Conservation (phyloP, 805 yeast genomes). For the Starmerella stellata region DNA sequence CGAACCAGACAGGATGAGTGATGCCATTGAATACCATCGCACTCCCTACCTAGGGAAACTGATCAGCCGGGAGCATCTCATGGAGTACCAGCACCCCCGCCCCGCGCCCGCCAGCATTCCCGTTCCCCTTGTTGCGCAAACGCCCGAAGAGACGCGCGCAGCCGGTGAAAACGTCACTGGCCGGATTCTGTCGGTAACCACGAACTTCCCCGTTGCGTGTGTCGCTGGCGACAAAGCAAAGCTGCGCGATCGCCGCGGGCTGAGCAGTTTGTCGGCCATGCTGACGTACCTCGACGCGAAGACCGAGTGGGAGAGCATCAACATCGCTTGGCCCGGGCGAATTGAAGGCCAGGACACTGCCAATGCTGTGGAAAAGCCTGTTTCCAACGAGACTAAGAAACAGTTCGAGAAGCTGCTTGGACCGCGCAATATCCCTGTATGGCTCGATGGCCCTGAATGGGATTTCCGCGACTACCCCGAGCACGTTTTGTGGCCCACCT, state of each 20-base stretch:
- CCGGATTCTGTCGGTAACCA: constrained; percentile 47
- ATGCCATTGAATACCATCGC: constrained; percentile 13
- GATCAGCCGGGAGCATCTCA: constrained; percentile 14
- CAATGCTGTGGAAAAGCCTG: constrained; percentile 14
- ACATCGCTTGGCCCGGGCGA: constrained; percentile 95
- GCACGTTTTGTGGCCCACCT: constrained; percentile 78
- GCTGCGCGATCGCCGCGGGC: constrained; percentile 44
- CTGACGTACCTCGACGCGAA: constrained; percentile 34
- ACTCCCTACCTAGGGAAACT: constrained; percentile 17
- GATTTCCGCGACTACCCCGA: constrained; percentile 87
- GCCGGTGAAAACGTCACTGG: constrained; percentile 35
- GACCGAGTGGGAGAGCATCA: constrained; percentile 70
- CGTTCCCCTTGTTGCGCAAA: constrained; percentile 9
- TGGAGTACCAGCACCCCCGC: constrained; percentile 6
- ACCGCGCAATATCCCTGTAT: constrained; percentile 38
- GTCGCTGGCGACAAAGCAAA: constrained; percentile 22
- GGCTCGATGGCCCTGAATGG: constrained; percentile 59
- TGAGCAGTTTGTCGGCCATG: constrained; percentile 67
- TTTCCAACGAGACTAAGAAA: constrained; percentile 38
- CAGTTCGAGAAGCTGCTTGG: constrained; percentile 30
- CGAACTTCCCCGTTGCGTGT: constrained; percentile 42
- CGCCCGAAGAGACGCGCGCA: constrained; percentile 12
- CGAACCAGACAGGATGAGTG: not conserved
- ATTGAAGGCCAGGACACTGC: constrained; percentile 25
- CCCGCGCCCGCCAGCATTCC: not conserved